Base-by-base conservation (phyloP, 2,329 filamentous ascomycete species). In the Colletotrichum endophyticum region DNA sequence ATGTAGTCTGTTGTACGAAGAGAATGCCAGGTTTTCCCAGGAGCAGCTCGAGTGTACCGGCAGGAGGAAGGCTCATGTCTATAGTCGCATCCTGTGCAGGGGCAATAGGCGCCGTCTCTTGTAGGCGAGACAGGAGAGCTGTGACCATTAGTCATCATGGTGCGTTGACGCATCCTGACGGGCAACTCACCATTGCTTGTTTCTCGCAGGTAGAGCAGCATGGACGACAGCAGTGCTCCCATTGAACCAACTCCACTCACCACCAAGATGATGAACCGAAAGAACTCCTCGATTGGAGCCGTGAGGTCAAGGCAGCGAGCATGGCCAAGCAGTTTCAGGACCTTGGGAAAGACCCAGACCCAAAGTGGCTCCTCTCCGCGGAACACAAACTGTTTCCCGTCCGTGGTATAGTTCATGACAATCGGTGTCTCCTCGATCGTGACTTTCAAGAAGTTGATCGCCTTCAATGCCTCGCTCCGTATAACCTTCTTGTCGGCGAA, bases 401-500 rank as follows among this genome's bases (percentile, higher is more conserved):
- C 82, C 13, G 86, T 84, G 32, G 82, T 84, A 75, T 87, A 88
- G 25, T 89, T 85, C 32, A 96, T 86, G n/a, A 96, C 90, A 49
- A 89, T 87, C 3, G 95, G 95, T 9, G 94, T 95, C 81, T 96
- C 94, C 78, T 92, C 90, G 78, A 98, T 90, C 4, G 94, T 95
- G 68, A 94, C 90, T 73, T 91, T 90, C 61, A 98, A 89, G 69
- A 98, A 96, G 79, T 94, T 92, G 64, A 98, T 89, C 69, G 95
- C 96, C 81, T 95, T 94, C 44, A 91, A 84, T 2, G 92, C 92
- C 80, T 95, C 92, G 62, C 89, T 84, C 32, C 90, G 86, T 57
- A 93, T 84, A 73, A 91, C 86, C 39, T 88, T 87, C 68, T 84
- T 86, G 78, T 92, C 87, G 75, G 92, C 88, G 82, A 96, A 94